Evolutionary conservation across 140 eudicot genomes (phyloP), one percentile per base, ranked within the genome.

Genomic region (Stevia rebaudiana): DNA sequence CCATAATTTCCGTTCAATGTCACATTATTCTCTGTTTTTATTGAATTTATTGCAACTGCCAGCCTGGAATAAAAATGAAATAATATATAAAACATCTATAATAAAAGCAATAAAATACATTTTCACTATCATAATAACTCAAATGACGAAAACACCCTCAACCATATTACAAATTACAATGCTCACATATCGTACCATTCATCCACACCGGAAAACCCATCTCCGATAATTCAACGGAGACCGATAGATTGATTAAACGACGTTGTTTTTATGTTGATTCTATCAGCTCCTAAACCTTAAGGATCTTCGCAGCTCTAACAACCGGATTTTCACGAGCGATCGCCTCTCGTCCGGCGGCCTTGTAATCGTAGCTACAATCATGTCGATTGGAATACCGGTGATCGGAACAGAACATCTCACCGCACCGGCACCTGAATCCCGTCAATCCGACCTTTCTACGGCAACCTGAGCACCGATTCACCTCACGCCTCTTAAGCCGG

Each of bases 291-390:
- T 53, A 84, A 43, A 84, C 82, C 56, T 81, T 84, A 23, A 81
- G 78, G 42, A 84, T 81, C 72, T 84, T 84, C 15, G 92, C 81
- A 0, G 89, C 87, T 51, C 83, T 73, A 30, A 84, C 81, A 65
- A 84, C 80, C 44, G 92, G 92, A 69, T 84, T 84, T 63, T 84
- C 87, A 28, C 87, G 76, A 23, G 80, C 92, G 12, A 84, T 84
- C 41, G 92, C 87, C 47, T 84, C 92, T 30, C 92, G 72, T 5
- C 92, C 92, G 43, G 87, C 92, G 5, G 82, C 76, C 25, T 81
- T 81, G 71, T 84, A 84, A 75, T 84, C 92, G 54, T 59, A 81
- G 60, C 78, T 71, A 59, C 88, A 82, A 37, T 82, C 85, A 31
- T 80, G 83, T 2, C 90, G 80, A 63, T 81, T 86, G 55, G 80